These are phyloP conservation scores for Coelastrella sp. DNA, from an alignment of 139 green algal species.

Conservation along the genomic window DNA sequence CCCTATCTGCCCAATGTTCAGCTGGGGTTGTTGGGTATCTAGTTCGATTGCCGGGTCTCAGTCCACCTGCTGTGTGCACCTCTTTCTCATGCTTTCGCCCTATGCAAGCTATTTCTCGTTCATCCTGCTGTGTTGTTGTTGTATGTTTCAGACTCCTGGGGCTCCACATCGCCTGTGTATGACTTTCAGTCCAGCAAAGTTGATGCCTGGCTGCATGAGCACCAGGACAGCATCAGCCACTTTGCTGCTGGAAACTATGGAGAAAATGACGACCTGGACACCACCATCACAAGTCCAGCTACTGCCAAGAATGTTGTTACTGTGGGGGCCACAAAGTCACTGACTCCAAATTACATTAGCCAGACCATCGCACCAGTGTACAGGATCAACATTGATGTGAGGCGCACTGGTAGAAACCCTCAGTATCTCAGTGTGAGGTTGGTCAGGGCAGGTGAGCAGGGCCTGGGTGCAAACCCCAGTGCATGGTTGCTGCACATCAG, in stretches of 20 bases:
- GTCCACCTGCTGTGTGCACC: too few species aligned
- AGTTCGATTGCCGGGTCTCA: too few species aligned
- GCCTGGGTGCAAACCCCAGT: too few species aligned
- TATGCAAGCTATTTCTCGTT: too few species aligned
- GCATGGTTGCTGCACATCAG: too few species aligned
- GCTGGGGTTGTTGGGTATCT: too few species aligned
- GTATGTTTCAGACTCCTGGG: slow-evolving; percentile 85
- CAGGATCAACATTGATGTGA: neutral
- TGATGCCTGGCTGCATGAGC: slow-evolving; percentile 66
- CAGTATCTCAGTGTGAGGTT: slow-evolving; percentile 26
- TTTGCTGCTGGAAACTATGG: slow-evolving; percentile 84
- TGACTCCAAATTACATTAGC: neutral
- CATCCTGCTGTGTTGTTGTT: neutral
- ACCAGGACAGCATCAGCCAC: slow-evolving; percentile 68
- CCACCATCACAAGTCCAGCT: slow-evolving; percentile 85
- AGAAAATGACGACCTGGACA: slow-evolving; percentile 45
- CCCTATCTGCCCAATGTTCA: too few species aligned
- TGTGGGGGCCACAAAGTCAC: slow-evolving; percentile 79
- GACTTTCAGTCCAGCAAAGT: slow-evolving; percentile 72
- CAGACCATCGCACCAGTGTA: slow-evolving; percentile 16
- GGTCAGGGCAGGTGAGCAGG: slow-evolving; percentile 22
- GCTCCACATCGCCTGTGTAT: slow-evolving; percentile 74
- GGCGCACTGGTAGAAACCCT: neutral
- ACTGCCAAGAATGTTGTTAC: slow-evolving; percentile 88
- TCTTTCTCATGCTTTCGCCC: neutral